A percentile compares a stretch with the other conserved stretches of the same genome.
Evolutionary conservation across 2,329 filamentous ascomycete species (phyloP).

Genomic region (Botryosphaeria dothidea): DNA sequence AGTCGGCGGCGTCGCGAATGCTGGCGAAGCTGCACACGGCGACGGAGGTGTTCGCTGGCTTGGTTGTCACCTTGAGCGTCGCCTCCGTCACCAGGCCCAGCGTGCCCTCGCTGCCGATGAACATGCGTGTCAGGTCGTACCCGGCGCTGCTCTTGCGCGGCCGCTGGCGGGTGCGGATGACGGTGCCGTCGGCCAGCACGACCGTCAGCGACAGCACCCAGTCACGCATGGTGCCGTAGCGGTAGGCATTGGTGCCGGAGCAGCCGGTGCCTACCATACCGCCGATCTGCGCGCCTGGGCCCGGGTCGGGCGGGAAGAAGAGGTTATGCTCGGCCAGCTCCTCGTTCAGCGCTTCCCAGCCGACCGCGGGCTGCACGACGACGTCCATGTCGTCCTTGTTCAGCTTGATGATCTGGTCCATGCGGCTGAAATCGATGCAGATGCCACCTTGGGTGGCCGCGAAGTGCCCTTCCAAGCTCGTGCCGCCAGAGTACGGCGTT

Average conservation of each 20-base stretch:
- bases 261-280: conserved; percentile 82
- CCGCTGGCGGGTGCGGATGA: conserved; percentile 85
- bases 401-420: conserved; percentile 77
- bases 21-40: conserved; percentile 68
- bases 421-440: conserved; percentile 81
- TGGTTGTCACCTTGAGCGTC: conserved; percentile 80
- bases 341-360: conserved; percentile 86
- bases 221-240: conserved; percentile 93
- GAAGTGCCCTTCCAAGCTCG: conserved; percentile 86
- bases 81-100: conserved; percentile 90
- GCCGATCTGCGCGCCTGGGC: conserved; percentile 88
- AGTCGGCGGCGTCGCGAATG: conserved; percentile 73
- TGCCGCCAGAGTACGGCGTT: conserved; percentile 83
- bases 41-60: conserved; percentile 76
- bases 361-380: conserved; percentile 66
- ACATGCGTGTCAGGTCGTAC: conserved; percentile 86
- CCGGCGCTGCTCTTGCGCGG: conserved; percentile 88
- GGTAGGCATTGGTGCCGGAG: conserved; percentile 83
- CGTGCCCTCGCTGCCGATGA: conserved; percentile 90
- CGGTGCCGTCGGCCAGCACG: conserved; percentile 83
- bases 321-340: conserved; percentile 69
- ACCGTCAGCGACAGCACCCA: conserved; percentile 88
- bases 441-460: conserved; percentile 80
- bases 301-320: conserved; percentile 91
- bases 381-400: conserved; percentile 69